Evolutionary conservation across 1,284 basidiomycete genomes (phyloP).

Genomic region (Cryptococcus hybrid): DNA sequence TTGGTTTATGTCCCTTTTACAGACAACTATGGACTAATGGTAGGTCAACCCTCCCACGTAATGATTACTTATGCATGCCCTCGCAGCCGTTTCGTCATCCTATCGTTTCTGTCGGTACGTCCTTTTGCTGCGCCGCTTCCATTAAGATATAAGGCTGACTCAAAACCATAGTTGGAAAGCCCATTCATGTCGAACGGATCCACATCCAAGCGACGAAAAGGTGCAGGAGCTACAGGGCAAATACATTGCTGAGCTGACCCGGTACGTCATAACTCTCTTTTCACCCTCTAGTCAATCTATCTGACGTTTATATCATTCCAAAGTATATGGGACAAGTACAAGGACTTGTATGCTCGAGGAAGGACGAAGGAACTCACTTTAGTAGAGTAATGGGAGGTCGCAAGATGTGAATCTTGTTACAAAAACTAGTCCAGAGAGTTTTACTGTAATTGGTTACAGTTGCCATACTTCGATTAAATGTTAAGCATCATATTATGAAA

Average conservation of each 20-base stretch:
- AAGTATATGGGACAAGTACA: conserved; percentile 94
- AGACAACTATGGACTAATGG: conserved; percentile 63
- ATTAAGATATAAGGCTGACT: not conserved
- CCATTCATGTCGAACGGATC: conserved; percentile 76
- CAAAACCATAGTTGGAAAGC: conserved; percentile 67
- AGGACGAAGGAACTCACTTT: conserved; percentile 49
- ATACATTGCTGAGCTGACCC: conserved; percentile 89
- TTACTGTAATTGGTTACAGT: too few species aligned
- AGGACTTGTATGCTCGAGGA: conserved; percentile 54
- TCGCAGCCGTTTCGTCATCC: conserved; percentile 81
- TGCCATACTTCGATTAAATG: too few species aligned
- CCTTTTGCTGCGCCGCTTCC: not conserved
- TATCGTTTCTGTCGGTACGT: conserved; percentile 88
- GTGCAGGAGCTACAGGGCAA: conserved; percentile 73
- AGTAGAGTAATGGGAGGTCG: conserved; percentile 30
- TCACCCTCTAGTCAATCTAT: not conserved
- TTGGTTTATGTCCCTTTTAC: not conserved
- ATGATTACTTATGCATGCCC: not conserved
- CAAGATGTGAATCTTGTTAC: too few species aligned
- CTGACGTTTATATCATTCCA: not conserved
- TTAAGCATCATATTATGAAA: too few species aligned
- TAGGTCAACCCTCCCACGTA: conserved; percentile 8
- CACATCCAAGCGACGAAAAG: conserved; percentile 78
- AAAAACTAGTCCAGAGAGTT: too few species aligned
- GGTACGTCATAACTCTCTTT: conserved; percentile 53